Evolutionary conservation across 2,329 filamentous ascomycete genomes (phyloP).

Genomic region (Aureobasidium lini): DNA sequence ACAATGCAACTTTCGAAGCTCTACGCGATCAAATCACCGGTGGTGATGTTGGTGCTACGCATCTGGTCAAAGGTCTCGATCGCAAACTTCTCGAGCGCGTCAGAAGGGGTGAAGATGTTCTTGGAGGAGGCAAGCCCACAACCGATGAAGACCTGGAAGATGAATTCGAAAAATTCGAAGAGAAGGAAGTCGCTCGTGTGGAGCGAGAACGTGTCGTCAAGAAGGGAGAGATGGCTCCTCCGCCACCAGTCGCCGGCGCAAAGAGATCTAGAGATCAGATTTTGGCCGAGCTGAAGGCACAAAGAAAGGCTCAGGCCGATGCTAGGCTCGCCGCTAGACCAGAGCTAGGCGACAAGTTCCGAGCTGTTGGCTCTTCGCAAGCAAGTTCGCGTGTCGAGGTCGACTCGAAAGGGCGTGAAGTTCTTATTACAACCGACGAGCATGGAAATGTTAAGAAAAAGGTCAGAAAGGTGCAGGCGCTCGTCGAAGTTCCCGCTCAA

Average conservation of each 20-base stretch:
- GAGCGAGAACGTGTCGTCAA: conserved; percentile 51
- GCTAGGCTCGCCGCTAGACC: conserved; percentile 39
- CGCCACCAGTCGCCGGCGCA: conserved; percentile 34
- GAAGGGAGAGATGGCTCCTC: conserved; percentile 41
- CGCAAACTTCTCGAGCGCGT: conserved; percentile 68
- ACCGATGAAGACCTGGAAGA: conserved; percentile 32
- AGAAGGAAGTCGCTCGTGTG: conserved; percentile 63
- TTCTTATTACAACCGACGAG: conserved; percentile 51
- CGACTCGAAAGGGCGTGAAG: conserved; percentile 47
- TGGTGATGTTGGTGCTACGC: conserved; percentile 71
- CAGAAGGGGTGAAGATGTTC: conserved; percentile 55
- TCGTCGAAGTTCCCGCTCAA: conserved; percentile 21
- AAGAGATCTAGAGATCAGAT: conserved; percentile 54
- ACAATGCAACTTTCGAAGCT: conserved; percentile 68
- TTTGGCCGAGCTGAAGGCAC: conserved; percentile 51
- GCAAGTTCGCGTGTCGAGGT: conserved; percentile 21
- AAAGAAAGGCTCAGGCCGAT: conserved; percentile 38
- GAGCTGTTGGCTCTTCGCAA: conserved; percentile 36
- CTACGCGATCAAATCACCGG: conserved; percentile 70
- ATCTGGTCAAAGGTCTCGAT: conserved; percentile 88
- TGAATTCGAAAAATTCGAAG: conserved; percentile 46
- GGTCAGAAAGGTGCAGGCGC: conserved; percentile 43
- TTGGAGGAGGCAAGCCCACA: conserved; percentile 29
- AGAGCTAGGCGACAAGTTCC: conserved; percentile 48
- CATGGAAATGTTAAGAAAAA: conserved; percentile 57